phyloP scores from a whole-genome alignment of 83 land plant species.

The Picea mariana region DNA sequence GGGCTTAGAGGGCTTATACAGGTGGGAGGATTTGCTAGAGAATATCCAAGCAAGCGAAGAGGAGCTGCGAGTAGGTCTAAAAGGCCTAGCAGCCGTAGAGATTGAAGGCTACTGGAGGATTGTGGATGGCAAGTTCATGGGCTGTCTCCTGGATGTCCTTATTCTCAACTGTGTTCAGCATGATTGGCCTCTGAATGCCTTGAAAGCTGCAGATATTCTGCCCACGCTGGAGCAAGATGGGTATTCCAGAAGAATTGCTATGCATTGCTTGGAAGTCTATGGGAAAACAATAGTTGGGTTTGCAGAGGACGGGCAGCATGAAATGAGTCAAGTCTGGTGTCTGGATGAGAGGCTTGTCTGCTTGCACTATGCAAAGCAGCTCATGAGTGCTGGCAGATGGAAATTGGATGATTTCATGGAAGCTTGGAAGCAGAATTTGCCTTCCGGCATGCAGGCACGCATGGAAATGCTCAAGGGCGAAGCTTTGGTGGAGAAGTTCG shows the following conservation, averaged over 20 bases:
- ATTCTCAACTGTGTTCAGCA: conserved; percentile 61
- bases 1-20: conserved; percentile 43
- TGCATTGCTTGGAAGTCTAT: conserved; percentile 58
- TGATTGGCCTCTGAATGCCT: conserved; percentile 66
- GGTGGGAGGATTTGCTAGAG: conserved; percentile 69
- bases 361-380: conserved; percentile 72
- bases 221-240: conserved; percentile 64
- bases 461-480: conserved; percentile 90
- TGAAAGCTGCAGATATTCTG: conserved; percentile 54
- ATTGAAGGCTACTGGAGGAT: conserved; percentile 82
- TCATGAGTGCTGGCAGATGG: conserved; percentile 64
- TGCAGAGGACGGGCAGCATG: conserved; percentile 4
- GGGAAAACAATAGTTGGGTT: conserved; percentile 24
- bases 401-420: conserved; percentile 78
- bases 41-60: conserved; percentile 84
- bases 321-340: conserved; percentile 36
- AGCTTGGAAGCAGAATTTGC: conserved; percentile 65
- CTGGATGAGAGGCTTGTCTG: conserved; percentile 78
- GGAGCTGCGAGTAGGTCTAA: conserved; percentile 67
- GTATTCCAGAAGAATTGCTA: conserved; percentile 30
- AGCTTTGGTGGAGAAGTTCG: conserved; percentile 71
- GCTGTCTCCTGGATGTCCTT: conserved; percentile 56
- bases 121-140: conserved; percentile 74
- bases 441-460: conserved; percentile 57
- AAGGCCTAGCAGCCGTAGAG: conserved; percentile 75